These are phyloP conservation scores for Cladosporium sp. DNA, from an alignment of 2,329 filamentous ascomycete species.

Conservation along the genomic window DNA sequence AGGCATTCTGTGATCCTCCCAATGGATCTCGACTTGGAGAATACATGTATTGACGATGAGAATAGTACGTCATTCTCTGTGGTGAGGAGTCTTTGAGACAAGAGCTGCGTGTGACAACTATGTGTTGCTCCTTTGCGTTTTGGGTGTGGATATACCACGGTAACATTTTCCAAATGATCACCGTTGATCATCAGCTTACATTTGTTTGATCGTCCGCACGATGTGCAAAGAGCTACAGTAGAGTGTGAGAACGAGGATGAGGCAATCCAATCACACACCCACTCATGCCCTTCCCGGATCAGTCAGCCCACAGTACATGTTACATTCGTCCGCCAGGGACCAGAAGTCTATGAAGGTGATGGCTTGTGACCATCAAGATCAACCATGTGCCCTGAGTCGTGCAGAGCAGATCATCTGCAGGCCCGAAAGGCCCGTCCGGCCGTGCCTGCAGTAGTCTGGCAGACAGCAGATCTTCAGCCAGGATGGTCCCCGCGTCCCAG, in stretches of 20 bases:
- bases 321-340: background rate
- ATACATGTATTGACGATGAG: background rate
- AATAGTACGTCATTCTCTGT: background rate
- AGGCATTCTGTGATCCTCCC: too few relatives aligned
- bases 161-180: background rate
- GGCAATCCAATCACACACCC: background rate
- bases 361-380: background rate
- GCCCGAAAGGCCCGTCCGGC: conserved; percentile 3
- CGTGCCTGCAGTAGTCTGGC: conserved; percentile 5
- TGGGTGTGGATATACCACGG: background rate
- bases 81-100: too few relatives aligned
- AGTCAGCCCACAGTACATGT: background rate
- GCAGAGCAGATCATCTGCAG: conserved; percentile 5
- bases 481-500: conserved; percentile 15
- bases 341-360: background rate
- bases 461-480: conserved; percentile 12
- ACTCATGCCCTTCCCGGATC: background rate
- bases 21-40: background rate
- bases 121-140: too few relatives aligned
- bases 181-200: background rate
- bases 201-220: background rate
- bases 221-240: background rate
- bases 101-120: too few relatives aligned
- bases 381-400: conserved; percentile 1
- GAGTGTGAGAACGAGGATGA: background rate